Base-by-base conservation (phyloP, 805 yeast genomes). In the Yamadazyma laniorum region DNA sequence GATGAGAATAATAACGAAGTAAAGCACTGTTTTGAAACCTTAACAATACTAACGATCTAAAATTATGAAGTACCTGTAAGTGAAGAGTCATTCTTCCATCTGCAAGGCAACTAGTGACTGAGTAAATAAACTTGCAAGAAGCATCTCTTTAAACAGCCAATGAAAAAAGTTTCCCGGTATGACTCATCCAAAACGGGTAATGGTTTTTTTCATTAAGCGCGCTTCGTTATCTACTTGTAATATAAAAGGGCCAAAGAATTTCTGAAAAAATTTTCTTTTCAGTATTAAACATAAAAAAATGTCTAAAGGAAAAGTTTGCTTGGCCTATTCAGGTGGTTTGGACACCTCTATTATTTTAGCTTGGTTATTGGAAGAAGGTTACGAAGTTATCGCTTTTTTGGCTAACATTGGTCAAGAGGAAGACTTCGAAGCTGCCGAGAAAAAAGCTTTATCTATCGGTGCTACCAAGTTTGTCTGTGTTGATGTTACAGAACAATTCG, bases 361-460 rank as follows among this genome's bases (percentile, higher is more conserved):
- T 33, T 93, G 99, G 99, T 79, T 93, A 65, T 77, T 93, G 51
- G 99, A 93, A 67, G 79, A 93, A 72, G 99, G 97, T 48, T 93
- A 91, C 69, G 99, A 93, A 70, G 99, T 93, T 43, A 82, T 93
- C 60, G 97, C 97, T 40, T 93, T 93, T 75, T 80, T 93, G 82
- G 99, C 99, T 61, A 84, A 93, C 70, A 90, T 93, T 55, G 99
- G 99, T 55, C 99, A 93, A 75, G 99, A 93, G 74, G 99, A 93
- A 75, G 99, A 93, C 69, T 93, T 93, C 56, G 96, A 81, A 44
- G 98, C 91, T 44, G 99, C 99, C 46, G 86, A 88, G 64, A 89
- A 79, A 64, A 93, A 93, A 73, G 99, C 99, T 15, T 74, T 91
- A 55, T 87, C 90, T 56, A 88, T 93, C 56, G 99, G 99, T 70